Evolutionary conservation across 208 protist genomes (phyloP).

Genomic region (Trypanosomatidae sp.): DNA sequence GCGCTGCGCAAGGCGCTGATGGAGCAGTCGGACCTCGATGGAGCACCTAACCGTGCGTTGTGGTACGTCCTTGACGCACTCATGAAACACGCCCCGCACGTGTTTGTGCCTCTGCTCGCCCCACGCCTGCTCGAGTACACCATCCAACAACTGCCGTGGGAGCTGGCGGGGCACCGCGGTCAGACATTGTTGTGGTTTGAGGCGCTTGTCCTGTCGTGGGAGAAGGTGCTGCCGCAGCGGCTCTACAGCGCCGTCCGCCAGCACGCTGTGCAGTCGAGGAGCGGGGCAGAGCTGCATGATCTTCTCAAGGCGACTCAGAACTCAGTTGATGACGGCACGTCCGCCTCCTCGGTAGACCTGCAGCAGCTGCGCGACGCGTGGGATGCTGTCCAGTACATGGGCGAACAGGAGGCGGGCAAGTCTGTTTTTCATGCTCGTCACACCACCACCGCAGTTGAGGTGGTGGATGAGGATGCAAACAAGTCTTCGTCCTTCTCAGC

Average conservation of each 20-base stretch:
- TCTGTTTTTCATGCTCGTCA: slow-evolving; percentile 6
- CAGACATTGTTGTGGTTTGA: slow-evolving; percentile 56
- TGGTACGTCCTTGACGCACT: slow-evolving; percentile 80
- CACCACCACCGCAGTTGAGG: not conserved
- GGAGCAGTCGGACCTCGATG: slow-evolving; percentile 41
- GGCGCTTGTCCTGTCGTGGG: slow-evolving; percentile 68
- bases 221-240: slow-evolving; percentile 44
- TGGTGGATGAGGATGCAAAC: slow-evolving; percentile 1
- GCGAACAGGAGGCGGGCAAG: slow-evolving; percentile 18
- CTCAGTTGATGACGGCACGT: slow-evolving; percentile 22
- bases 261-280: slow-evolving; percentile 59
- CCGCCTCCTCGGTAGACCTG: slow-evolving; percentile 36
- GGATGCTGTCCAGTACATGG: slow-evolving; percentile 56
- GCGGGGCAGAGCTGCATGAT: slow-evolving; percentile 56
- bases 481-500: not conserved
- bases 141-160: slow-evolving; percentile 71
- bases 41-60: slow-evolving; percentile 47
- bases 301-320: slow-evolving; percentile 37
- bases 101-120: slow-evolving; percentile 69
- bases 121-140: slow-evolving; percentile 73
- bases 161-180: slow-evolving; percentile 17
- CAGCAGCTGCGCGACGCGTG: slow-evolving; percentile 63
- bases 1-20: slow-evolving; percentile 67
- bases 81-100: slow-evolving; percentile 71
- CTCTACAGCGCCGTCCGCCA: slow-evolving; percentile 46